These are phyloP conservation scores for Suillus ampliporus DNA, from an alignment of 768 basidiomycete genomes.

Conservation along the genomic window DNA sequence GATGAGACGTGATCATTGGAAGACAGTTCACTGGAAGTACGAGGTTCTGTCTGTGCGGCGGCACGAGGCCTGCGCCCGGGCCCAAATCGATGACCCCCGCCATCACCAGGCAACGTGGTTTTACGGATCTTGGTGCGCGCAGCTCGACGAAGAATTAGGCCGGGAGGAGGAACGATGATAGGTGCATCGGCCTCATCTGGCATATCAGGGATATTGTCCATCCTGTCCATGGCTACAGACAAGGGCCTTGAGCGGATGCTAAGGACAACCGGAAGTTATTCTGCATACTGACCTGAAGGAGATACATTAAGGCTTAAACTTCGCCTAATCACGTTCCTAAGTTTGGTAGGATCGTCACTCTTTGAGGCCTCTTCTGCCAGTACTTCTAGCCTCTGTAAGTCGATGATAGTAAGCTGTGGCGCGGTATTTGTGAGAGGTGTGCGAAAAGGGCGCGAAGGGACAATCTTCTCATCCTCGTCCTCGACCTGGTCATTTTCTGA, in stretches of 20 bases:
- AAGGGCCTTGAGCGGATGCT: conserved; percentile 27
- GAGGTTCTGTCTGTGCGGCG: conserved; percentile 44
- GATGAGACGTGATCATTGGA: conserved; percentile 44
- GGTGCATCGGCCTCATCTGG: conserved; percentile 89
- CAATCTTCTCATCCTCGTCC: conserved; percentile 68
- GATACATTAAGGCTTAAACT: conserved; percentile 88
- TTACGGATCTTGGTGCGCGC: conserved; percentile 97
- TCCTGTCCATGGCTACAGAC: conserved; percentile 63
- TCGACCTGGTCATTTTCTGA: conserved; percentile 77
- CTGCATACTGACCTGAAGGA: conserved; percentile 71
- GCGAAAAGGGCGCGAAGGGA: conserved; percentile 72
- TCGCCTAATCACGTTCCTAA: conserved; percentile 79
- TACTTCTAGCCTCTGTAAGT: conserved; percentile 93
- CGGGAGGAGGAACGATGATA: conserved; percentile 83
- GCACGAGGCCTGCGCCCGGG: conserved; percentile 40
- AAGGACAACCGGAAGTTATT: conserved; percentile 15
- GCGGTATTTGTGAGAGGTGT: conserved; percentile 69
- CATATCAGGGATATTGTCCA: conserved; percentile 70
- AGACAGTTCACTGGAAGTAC: conserved; percentile 74
- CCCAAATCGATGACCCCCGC: conserved; percentile 83
- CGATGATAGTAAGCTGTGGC: conserved; percentile 90
- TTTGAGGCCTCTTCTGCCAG: conserved; percentile 88
- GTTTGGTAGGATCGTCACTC: conserved; percentile 80
- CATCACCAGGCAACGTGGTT: conserved; percentile 73
- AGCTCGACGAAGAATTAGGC: conserved; percentile 87